phyloP scores from a whole-genome alignment of 768 basidiomycete species.

The Termitomyces sp. region DNA sequence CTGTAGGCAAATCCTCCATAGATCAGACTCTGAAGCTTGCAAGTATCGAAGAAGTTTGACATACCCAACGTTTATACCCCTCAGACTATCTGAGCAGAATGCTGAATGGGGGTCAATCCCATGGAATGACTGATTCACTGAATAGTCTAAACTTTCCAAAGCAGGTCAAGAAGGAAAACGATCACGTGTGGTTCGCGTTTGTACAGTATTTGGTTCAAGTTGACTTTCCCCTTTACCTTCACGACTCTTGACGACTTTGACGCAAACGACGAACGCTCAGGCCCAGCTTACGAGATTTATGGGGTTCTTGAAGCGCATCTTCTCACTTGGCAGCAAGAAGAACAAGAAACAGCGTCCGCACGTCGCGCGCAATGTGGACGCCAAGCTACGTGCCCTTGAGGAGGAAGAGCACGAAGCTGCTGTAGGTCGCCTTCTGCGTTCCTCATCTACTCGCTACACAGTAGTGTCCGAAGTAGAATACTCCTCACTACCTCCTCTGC shows the following conservation, averaged over 20 bases:
- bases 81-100: background rate
- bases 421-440: constrained; percentile 57
- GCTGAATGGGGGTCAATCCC: background rate
- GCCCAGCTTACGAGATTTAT: constrained; percentile 29
- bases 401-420: constrained; percentile 52
- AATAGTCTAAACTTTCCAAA: too few relatives aligned
- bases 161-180: background rate
- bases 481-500: constrained; percentile 59
- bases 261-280: constrained; percentile 15
- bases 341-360: constrained; percentile 37
- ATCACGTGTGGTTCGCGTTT: constrained; percentile 34
- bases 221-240: constrained; percentile 16
- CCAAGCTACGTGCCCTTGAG: constrained; percentile 21
- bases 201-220: constrained; percentile 42
- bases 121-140: too few relatives aligned
- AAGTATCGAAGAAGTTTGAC: background rate
- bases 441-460: constrained; percentile 65
- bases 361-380: constrained; percentile 22
- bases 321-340: constrained; percentile 67
- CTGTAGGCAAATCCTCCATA: background rate
- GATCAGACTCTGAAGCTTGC: background rate
- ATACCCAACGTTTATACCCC: background rate
- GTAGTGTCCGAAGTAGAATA: constrained; percentile 56
- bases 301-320: constrained; percentile 68
- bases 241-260: constrained; percentile 14